A percentile compares a stretch with the other conserved stretches of the same genome.
These are phyloP conservation scores for Prunus yedoensis DNA, from an alignment of 331 rosid genomes.

Conservation along the genomic window DNA sequence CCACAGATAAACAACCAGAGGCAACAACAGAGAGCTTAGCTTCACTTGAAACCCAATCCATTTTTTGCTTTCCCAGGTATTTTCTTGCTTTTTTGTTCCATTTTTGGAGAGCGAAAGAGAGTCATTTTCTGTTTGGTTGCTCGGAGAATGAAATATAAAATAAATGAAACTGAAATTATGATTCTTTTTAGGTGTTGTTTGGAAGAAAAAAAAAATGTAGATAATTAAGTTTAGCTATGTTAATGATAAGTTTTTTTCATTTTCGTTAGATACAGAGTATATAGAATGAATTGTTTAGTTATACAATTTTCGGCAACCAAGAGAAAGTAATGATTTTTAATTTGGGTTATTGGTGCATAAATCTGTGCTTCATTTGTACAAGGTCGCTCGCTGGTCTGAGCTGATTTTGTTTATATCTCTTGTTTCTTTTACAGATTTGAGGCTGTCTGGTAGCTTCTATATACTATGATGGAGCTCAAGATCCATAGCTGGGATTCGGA, in stretches of 20 bases:
- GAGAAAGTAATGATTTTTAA: conserved; percentile 10
- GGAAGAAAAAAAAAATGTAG: neutral
- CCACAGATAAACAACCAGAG: neutral
- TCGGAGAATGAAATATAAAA: conserved; percentile 4
- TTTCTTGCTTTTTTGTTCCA: conserved; percentile 36
- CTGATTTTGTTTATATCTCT: conserved; percentile 28
- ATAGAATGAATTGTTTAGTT: neutral
- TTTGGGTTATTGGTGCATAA: conserved; percentile 11
- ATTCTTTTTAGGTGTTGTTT: conserved; percentile 11
- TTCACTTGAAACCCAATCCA: conserved; percentile 6
- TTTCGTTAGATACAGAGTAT: neutral
- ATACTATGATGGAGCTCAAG: conserved; percentile 30
- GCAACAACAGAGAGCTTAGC: conserved; percentile 11
- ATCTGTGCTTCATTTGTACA: conserved; percentile 4
- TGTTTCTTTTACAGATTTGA: conserved; percentile 50
- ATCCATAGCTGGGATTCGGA: conserved; percentile 32
- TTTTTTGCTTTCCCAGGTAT: conserved; percentile 29
- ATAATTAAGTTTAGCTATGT: conserved; percentile 10
- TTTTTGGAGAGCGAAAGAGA: neutral
- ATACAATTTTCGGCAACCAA: conserved; percentile 5
- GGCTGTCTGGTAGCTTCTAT: conserved; percentile 25
- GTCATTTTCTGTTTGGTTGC: conserved; percentile 14
- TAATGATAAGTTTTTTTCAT: neutral
- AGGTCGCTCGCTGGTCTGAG: conserved; percentile 6
- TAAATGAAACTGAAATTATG: neutral